Evolutionary conservation across 164 flowering plant species (phyloP).

Genomic region (Stephania yunnanensis): DNA sequence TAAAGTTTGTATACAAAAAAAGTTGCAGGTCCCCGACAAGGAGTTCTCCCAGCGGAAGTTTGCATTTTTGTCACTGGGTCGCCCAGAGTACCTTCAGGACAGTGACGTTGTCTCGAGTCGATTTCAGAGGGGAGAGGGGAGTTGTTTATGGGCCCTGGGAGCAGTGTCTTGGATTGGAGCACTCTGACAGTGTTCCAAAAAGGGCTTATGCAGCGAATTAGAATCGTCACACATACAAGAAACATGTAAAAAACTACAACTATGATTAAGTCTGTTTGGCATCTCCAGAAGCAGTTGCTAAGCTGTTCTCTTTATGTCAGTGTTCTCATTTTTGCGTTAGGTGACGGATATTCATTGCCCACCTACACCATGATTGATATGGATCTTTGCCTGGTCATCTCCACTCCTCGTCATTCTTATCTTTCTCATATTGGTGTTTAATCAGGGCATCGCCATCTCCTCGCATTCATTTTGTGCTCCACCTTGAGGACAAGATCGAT

Average conservation of each 20-base stretch:
- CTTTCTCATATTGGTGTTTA: no score
- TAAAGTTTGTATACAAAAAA: slow-evolving; percentile 67
- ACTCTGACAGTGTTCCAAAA: slow-evolving; percentile 62
- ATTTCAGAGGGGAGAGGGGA: slow-evolving; percentile 83
- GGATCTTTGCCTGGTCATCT: no score
- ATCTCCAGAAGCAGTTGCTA: slow-evolving; percentile 5
- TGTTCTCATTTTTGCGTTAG: no score
- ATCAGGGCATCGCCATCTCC: no score
- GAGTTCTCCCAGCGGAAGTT: slow-evolving; percentile 83
- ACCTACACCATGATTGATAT: no score
- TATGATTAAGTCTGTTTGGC: slow-evolving; percentile 19
- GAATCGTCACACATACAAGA: slow-evolving; percentile 53
- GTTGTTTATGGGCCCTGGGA: slow-evolving; percentile 93
- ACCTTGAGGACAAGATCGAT: no score
- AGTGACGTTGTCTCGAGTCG: slow-evolving; percentile 58
- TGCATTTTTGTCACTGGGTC: slow-evolving; percentile 73
- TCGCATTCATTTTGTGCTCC: no score
- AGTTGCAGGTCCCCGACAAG: slow-evolving; percentile 59
- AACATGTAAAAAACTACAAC: slow-evolving; percentile 54
- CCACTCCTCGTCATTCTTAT: no score
- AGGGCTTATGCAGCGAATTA: slow-evolving; percentile 60
- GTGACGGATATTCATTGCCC: no score
- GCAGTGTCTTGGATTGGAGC: slow-evolving; percentile 87
- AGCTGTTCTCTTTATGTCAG: neutral
- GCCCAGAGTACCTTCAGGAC: slow-evolving; percentile 80